Conservation (phyloP, 2,329 filamentous ascomycete species). For the Rhinocladiella mackenziei region DNA sequence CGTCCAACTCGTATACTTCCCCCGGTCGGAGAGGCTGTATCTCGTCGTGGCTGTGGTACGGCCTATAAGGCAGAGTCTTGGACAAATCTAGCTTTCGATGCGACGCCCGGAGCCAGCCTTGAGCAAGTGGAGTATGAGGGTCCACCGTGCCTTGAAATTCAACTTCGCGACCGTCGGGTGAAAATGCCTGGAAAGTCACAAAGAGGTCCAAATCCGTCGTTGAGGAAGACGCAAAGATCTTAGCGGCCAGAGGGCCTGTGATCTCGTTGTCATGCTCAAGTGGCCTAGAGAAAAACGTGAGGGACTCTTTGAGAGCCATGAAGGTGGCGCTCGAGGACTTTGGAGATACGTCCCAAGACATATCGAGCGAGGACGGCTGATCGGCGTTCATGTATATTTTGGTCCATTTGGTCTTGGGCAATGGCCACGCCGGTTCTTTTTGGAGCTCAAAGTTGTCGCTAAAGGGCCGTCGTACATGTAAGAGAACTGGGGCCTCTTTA, state of each 20-base stretch:
- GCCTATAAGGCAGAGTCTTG: slow-evolving; percentile 8
- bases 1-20: slow-evolving; percentile 10
- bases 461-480: slow-evolving; percentile 8
- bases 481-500: slow-evolving; percentile 6
- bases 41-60: slow-evolving; percentile 16
- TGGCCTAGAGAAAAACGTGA: slow-evolving; percentile 12
- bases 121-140: slow-evolving; percentile 16
- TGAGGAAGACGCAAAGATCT: slow-evolving; percentile 11
- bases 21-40: slow-evolving; percentile 6
- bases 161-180: slow-evolving; percentile 9
- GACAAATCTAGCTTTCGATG: slow-evolving; percentile 13
- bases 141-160: slow-evolving; percentile 16
- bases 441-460: slow-evolving; percentile 4
- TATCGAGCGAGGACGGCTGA: not conserved
- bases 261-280: slow-evolving; percentile 8
- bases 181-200: slow-evolving; percentile 16
- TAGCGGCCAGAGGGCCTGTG: slow-evolving; percentile 13
- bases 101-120: slow-evolving; percentile 16
- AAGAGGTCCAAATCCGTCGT: slow-evolving; percentile 13
- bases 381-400: slow-evolving; percentile 6
- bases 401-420: slow-evolving; percentile 12
- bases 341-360: slow-evolving; percentile 2
- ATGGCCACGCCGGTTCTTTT: slow-evolving; percentile 9
- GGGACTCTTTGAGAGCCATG: not conserved
- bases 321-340: not conserved